phyloP scores from a whole-genome alignment of 2,329 filamentous ascomycete species.

The Tolypocladium guangdongense region DNA sequence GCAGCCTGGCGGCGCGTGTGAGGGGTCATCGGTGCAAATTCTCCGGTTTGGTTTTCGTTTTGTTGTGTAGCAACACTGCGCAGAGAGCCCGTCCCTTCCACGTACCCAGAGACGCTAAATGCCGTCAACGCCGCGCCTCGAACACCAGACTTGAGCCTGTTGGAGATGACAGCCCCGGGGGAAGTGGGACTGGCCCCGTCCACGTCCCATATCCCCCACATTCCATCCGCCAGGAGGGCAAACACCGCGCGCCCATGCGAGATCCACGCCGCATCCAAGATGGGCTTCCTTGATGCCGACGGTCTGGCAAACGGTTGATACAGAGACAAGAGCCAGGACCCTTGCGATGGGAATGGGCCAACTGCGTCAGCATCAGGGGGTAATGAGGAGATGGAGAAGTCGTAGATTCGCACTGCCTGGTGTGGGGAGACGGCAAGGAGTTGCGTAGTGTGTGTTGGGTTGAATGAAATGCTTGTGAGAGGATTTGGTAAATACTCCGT shows the following conservation, averaged over 20 bases:
- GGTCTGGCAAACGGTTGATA: slow-evolving; percentile 45
- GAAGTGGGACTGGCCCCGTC: slow-evolving; percentile 42
- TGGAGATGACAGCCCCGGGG: slow-evolving; percentile 31
- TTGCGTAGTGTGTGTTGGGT: slow-evolving; percentile 46
- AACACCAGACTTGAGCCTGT: slow-evolving; percentile 39
- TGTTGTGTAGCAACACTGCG: slow-evolving; percentile 26
- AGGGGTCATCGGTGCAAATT: slow-evolving; percentile 55
- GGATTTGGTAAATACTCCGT: slow-evolving; percentile 46
- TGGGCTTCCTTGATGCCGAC: slow-evolving; percentile 41
- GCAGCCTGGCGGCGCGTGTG: slow-evolving; percentile 46
- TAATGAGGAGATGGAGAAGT: slow-evolving; percentile 44
- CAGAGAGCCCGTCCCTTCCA: slow-evolving; percentile 48
- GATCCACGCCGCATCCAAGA: slow-evolving; percentile 54
- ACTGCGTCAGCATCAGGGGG: slow-evolving; percentile 38
- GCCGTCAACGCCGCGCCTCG: slow-evolving; percentile 46
- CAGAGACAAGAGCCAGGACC: slow-evolving; percentile 53
- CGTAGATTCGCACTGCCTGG: slow-evolving; percentile 50
- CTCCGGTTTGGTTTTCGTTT: slow-evolving; percentile 29
- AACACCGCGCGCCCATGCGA: slow-evolving; percentile 48
- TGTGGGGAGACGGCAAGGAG: slow-evolving; percentile 44
- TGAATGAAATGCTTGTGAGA: slow-evolving; percentile 47
- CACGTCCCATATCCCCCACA: slow-evolving; percentile 60
- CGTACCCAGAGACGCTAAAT: slow-evolving; percentile 47
- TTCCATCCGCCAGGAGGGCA: slow-evolving; percentile 48
- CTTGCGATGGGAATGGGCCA: slow-evolving; percentile 43